Conservation (phyloP, 176 grass and related monocot genomes). For the Thalia dealbata region DNA sequence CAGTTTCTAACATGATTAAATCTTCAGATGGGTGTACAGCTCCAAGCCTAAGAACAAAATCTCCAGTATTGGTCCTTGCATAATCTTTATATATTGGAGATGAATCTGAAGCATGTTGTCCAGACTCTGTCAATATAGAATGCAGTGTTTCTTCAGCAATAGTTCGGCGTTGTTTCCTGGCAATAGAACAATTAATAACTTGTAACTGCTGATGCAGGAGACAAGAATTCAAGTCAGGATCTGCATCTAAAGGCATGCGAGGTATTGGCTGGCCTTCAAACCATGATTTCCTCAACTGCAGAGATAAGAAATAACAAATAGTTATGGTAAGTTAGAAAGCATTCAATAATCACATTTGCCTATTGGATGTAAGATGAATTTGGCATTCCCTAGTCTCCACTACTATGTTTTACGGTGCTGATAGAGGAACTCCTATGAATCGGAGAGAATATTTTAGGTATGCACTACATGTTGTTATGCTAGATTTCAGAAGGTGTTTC, state of each 20-base stretch:
- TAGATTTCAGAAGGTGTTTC: too few relatives aligned
- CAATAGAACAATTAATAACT: slow-evolving; percentile 98
- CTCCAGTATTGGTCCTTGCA: slow-evolving; percentile 46
- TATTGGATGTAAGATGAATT: background rate
- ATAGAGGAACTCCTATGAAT: too few relatives aligned
- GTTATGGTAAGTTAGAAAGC: background rate
- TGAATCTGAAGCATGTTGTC: slow-evolving; percentile 22
- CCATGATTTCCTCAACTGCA: slow-evolving; percentile 90
- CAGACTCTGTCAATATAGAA: slow-evolving; percentile 38
- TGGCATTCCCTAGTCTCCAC: too few relatives aligned
- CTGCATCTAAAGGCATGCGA: slow-evolving; percentile 55
- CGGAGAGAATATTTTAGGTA: too few relatives aligned
- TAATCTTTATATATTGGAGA: slow-evolving; percentile 34
- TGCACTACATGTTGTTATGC: too few relatives aligned
- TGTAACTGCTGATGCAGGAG: slow-evolving; percentile 92
- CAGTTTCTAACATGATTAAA: slow-evolving; percentile 82
- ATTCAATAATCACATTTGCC: background rate
- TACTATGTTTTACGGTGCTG: too few relatives aligned
- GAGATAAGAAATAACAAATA: slow-evolving; percentile 21
- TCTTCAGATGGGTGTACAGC: slow-evolving; percentile 41
- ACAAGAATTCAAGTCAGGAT: slow-evolving; percentile 84
- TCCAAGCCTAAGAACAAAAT: slow-evolving; percentile 75
- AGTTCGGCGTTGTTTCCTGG: slow-evolving; percentile 64
- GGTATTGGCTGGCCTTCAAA: slow-evolving; percentile 69
- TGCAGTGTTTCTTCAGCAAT: slow-evolving; percentile 54